These are phyloP conservation scores for Ambrosia trifida DNA, from an alignment of 129 eudicot species.

Conservation along the genomic window DNA sequence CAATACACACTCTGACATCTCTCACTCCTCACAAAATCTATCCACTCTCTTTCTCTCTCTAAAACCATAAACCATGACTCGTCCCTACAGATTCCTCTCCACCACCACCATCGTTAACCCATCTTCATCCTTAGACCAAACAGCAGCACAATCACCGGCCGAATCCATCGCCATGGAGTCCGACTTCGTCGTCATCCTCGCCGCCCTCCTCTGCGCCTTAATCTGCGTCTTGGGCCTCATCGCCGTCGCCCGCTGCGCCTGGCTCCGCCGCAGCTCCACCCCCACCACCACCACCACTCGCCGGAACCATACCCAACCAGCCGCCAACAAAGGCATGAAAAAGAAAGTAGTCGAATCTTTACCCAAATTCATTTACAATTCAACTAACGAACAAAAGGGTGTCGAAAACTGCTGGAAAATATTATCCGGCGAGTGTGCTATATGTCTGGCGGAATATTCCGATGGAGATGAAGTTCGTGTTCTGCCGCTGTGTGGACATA, in stretches of 20 bases:
- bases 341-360: slow-evolving; percentile 50
- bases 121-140: slow-evolving; percentile 24
- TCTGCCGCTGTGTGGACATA: slow-evolving; percentile 83
- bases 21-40: slow-evolving; percentile 13
- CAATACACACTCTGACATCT: neutral
- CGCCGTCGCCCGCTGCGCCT: slow-evolving; percentile 67
- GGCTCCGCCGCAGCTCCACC: slow-evolving; percentile 53
- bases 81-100: slow-evolving; percentile 33
- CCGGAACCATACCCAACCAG: slow-evolving; percentile 18
- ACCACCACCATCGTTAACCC: slow-evolving; percentile 24
- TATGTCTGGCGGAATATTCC: slow-evolving; percentile 71
- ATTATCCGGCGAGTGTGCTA: slow-evolving; percentile 60
- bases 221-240: slow-evolving; percentile 65
- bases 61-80: slow-evolving; percentile 36
- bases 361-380: slow-evolving; percentile 45
- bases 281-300: neutral
- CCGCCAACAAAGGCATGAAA: slow-evolving; percentile 59
- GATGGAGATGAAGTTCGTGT: slow-evolving; percentile 79
- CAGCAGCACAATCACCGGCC: slow-evolving; percentile 47
- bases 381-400: slow-evolving; percentile 8
- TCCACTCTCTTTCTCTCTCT: slow-evolving; percentile 17
- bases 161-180: slow-evolving; percentile 46
- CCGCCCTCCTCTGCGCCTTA: slow-evolving; percentile 70
- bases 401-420: neutral
- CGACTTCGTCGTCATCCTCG: slow-evolving; percentile 71